Evolutionary conservation across 495 filamentous ascomycete species (phyloP), one percentile per base, ranked within the genome.

Genomic region (Geoglossum glabrum): DNA sequence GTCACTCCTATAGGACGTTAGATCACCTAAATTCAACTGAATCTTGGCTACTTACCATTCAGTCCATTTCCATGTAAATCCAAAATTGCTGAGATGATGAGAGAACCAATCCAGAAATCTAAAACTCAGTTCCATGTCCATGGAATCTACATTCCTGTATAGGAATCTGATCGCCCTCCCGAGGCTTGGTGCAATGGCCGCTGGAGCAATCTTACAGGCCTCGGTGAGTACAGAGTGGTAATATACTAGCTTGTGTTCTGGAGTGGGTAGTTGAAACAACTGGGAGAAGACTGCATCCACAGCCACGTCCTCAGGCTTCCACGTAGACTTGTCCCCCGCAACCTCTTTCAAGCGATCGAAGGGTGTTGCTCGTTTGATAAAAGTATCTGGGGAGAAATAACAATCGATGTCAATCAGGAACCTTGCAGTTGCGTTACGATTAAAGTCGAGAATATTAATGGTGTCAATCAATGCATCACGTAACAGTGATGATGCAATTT

Each of bases 21-120:
- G 46, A 59, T 61, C 43, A 30, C 8, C 45, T 46, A 45, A 13
- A 25, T 47, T 40, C 19, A 43, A 15, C 17, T 11, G 21, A 30
- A 45, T 4, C 25, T 26, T 45, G 17, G 11, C 49, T 28, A 68
- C 75, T 68, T 66, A 82, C 92, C 92, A 99, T 71, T 99, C 92
- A 21, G 84, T 84, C 92, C 92, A 99, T 71, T 97, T 97, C 92
- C 92, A 99, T 3, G 93, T 92, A 64, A 97, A 99, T 40, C 94
- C 92, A 64, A 97, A 99, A 71, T 99, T 99, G 69, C 88, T 95
- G 62, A 99, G 67, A 72, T 99, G 92, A 65, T 99, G 93, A 15
- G 90, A 77, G 64, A 99, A 99, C 92, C 92, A 99, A 67, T 97
- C 92, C 65, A 93, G 74, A 70, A 96, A 97, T 17, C 92, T 81